phyloP scores from a whole-genome alignment of 2,329 filamentous ascomycete species.

The Penicillium fuscoglaucum region DNA sequence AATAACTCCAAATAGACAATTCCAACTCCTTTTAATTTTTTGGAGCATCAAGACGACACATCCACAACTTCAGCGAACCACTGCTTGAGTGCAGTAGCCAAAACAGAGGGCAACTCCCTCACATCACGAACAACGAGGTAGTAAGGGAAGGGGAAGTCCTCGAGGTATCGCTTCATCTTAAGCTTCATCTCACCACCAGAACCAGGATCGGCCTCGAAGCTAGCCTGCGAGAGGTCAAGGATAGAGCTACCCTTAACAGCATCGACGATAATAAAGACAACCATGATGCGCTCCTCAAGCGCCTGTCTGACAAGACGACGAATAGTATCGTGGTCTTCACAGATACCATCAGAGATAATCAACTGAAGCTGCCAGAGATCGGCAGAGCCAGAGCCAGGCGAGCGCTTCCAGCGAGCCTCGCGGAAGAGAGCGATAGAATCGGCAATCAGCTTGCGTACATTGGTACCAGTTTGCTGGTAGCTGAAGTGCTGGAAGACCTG shows the following conservation, averaged over 20 bases:
- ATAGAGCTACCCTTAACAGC: conserved; percentile 60
- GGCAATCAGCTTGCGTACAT: conserved; percentile 76
- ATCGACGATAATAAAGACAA: conserved; percentile 97
- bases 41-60: conserved; percentile 35
- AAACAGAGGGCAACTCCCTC: conserved; percentile 81
- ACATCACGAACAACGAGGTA: conserved; percentile 94
- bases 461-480: conserved; percentile 82
- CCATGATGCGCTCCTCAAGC: conserved; percentile 91
- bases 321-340: conserved; percentile 83
- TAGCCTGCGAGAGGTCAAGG: conserved; percentile 82
- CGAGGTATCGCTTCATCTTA: conserved; percentile 85
- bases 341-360: conserved; percentile 91
- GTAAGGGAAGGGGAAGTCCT: conserved; percentile 95
- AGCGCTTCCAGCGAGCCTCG: conserved; percentile 65
- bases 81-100: conserved; percentile 85
- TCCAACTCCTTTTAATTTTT: conserved; percentile 19
- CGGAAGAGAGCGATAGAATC: conserved; percentile 80
- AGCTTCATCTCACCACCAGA: conserved; percentile 63
- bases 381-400: conserved; percentile 50
- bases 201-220: conserved; percentile 68
- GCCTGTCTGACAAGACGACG: conserved; percentile 80
- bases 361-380: conserved; percentile 96
- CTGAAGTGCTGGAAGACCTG: conserved; percentile 80
- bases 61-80: conserved; percentile 81
- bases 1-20: conserved; percentile 21